Evolutionary conservation across 768 basidiomycete genomes (phyloP).

Genomic region (Trametes gibbosa): DNA sequence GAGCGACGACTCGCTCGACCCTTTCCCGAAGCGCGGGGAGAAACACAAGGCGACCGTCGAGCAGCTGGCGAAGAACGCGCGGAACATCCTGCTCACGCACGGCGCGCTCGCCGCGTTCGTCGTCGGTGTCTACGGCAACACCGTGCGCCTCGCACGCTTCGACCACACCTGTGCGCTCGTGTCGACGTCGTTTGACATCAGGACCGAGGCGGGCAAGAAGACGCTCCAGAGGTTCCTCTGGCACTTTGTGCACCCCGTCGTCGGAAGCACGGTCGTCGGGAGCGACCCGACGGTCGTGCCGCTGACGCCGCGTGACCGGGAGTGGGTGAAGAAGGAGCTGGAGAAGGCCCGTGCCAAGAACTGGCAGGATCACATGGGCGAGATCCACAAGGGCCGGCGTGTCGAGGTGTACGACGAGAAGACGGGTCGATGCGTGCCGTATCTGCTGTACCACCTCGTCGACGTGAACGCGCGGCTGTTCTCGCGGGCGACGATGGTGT

Average conservation of each 20-base stretch:
- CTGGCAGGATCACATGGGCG: background rate
- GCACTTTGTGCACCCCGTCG: slow-evolving; percentile 6
- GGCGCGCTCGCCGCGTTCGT: slow-evolving; percentile 10
- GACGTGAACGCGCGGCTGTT: slow-evolving; percentile 9
- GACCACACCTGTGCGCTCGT: slow-evolving; percentile 17
- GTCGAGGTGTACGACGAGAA: background rate
- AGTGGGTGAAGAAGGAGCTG: background rate
- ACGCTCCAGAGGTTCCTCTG: slow-evolving; percentile 12
- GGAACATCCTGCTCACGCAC: slow-evolving; percentile 11
- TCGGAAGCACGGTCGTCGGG: background rate
- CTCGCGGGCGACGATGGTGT: slow-evolving; percentile 13
- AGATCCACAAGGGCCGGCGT: background rate
- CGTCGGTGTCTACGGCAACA: slow-evolving; percentile 12
- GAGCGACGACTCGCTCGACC: background rate
- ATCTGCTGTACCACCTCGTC: background rate
- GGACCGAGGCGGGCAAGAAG: background rate
- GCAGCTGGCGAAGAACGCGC: slow-evolving; percentile 14
- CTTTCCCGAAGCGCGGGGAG: background rate
- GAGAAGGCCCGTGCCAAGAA: background rate
- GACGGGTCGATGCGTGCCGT: background rate
- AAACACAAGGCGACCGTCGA: background rate
- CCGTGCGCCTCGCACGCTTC: slow-evolving; percentile 11
- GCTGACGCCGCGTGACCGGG: background rate
- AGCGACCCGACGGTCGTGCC: background rate
- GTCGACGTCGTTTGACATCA: background rate